Base-by-base conservation (phyloP, 192 early-diverging fungal species). In the Gaertneriomyces semiglobifer region DNA sequence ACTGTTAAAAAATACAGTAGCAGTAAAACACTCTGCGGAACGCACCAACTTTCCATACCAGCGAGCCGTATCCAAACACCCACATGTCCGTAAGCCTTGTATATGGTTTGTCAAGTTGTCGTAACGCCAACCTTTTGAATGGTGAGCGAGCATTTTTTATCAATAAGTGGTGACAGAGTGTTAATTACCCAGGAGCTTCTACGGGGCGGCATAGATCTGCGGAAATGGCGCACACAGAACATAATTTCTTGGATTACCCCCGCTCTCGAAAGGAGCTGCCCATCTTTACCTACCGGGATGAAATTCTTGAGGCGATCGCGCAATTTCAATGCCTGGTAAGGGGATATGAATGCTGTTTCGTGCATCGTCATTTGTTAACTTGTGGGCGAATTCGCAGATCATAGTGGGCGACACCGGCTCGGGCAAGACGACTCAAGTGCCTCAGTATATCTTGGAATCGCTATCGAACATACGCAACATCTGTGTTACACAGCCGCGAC, bases 401-500 rank as follows among this genome's bases (percentile, higher is more conserved):
- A 33, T 33, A 33, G 25, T 33, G 25, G 25, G 25, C 25, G 25
- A 33, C 38, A 54, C 42, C 39, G 63, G 87, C 53, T 88, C 86
- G 7, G 92, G 92, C 60, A 94, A 94, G 71, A 94, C 92, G 10
- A 94, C 92, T 1, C 92, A 94, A 68, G 72, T 94, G 43, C 91
- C 92, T 12, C 91, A 92, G 70, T 94, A 89, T 58, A 69, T 88
- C 19, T 69, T 90, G 10, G 86, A 90, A 47, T 51, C 50, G 7
- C 38, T 52, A 50, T 39, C 70, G 11, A 14, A 7, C 7, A 40
- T 66, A 19, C 62, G 20, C 18, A 74, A 72, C 11, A 80, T 93
- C 39, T 84, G 77, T 16, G 83, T 90, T 11, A 92, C 90, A 14
- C 92, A 94, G 66, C 92, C 92, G 57, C 87, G 92, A 12, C 86